Conservation (phyloP, 495 filamentous ascomycete genomes). For the Thermothielavioides terrestris region DNA sequence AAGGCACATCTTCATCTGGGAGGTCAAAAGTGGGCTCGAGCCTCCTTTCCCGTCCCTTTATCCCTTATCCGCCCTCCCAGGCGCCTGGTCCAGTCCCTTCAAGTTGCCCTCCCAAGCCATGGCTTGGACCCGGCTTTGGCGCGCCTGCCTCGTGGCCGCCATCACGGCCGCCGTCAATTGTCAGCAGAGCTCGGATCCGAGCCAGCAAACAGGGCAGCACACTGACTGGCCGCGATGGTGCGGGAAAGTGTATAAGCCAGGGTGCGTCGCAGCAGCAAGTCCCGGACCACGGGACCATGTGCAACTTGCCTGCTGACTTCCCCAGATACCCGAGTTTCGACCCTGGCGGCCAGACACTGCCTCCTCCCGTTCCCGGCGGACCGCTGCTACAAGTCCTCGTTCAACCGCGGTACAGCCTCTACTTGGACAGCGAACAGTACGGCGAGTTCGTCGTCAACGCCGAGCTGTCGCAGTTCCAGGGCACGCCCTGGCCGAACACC, state of each 20-base stretch:
- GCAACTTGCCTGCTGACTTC: not conserved
- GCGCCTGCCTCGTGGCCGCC: constrained; percentile 1
- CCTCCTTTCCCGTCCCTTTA: not conserved
- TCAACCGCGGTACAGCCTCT: constrained; percentile 52
- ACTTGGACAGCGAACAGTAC: constrained; percentile 43
- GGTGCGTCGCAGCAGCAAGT: constrained; percentile 19
- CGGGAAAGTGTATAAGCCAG: constrained; percentile 49
- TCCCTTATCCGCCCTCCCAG: too few relatives aligned
- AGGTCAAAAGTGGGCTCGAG: not conserved
- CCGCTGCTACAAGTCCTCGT: constrained; percentile 49
- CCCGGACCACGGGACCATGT: not conserved
- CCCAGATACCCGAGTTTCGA: constrained; percentile 47
- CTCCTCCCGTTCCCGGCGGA: constrained; percentile 35
- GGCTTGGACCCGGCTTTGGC: constrained; percentile 7
- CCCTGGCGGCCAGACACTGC: constrained; percentile 49
- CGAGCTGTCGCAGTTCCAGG: constrained; percentile 42
- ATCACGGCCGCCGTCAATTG: not conserved
- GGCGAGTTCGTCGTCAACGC: constrained; percentile 56
- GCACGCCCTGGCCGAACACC: constrained; percentile 33
- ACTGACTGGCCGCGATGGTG: constrained; percentile 48
- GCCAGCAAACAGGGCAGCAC: constrained; percentile 30
- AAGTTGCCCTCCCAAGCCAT: not conserved
- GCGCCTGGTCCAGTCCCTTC: too few relatives aligned
- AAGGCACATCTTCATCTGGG: not conserved
- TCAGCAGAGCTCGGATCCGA: too few relatives aligned